Conservation (phyloP, 2,329 filamentous ascomycete species). For the Hirsutella minnesotensis region DNA sequence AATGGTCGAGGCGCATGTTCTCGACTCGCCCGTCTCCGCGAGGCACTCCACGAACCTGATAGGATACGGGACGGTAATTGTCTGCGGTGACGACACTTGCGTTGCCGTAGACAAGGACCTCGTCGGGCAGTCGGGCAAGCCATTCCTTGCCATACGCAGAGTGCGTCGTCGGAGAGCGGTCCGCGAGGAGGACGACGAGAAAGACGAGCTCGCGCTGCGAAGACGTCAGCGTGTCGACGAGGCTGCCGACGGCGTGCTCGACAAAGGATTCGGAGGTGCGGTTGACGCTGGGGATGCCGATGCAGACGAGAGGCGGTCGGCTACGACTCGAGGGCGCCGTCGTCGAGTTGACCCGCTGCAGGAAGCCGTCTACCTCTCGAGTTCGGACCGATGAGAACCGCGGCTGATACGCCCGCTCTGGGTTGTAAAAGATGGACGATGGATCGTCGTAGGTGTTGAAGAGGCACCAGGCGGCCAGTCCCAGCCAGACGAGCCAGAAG, state of each 20-base stretch:
- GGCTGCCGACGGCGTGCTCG: conserved; percentile 16
- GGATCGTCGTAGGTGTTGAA: conserved; percentile 21
- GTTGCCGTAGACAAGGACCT: conserved; percentile 19
- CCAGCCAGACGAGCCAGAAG: conserved; percentile 19
- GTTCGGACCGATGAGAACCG: conserved; percentile 14
- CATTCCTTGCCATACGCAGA: conserved; percentile 19
- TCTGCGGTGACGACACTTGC: not conserved
- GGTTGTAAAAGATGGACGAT: conserved; percentile 20
- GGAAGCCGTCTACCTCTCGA: conserved; percentile 14
- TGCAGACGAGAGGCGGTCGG: conserved; percentile 11
- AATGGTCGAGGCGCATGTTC: conserved; percentile 22
- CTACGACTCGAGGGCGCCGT: too few relatives aligned
- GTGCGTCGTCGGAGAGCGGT: conserved; percentile 18
- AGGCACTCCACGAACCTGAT: conserved; percentile 11
- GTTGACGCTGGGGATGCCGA: conserved; percentile 23
- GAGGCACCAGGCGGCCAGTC: conserved; percentile 15
- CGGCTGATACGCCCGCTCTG: conserved; percentile 13
- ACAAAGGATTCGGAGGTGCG: conserved; percentile 18
- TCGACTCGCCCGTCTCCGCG: conserved; percentile 17
- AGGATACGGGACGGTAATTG: conserved; percentile 9
- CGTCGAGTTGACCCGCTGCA: conserved; percentile 3
- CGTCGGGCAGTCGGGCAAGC: conserved; percentile 18
- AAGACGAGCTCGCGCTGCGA: conserved; percentile 19
- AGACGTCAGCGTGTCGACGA: conserved; percentile 18
- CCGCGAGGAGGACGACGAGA: conserved; percentile 22